These are phyloP conservation scores for Avicennia marina DNA, from an alignment of 257 asterid genomes.

Conservation along the genomic window DNA sequence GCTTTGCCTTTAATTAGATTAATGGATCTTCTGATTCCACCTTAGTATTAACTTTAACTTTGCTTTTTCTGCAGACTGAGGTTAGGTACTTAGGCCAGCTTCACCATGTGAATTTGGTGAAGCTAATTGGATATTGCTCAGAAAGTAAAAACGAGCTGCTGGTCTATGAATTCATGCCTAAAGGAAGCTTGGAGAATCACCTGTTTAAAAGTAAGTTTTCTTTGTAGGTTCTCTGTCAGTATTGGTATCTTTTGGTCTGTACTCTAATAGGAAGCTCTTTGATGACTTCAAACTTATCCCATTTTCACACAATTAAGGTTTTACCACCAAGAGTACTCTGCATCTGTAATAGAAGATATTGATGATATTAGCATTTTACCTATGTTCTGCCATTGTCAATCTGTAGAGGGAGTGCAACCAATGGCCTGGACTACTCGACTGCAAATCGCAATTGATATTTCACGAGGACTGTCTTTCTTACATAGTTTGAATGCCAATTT, in stretches of 20 bases:
- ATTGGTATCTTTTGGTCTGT: no score
- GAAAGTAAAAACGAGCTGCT: slow-evolving; percentile 56
- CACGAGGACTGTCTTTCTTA: slow-evolving; percentile 55
- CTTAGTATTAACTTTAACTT: neutral
- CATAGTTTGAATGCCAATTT: slow-evolving; percentile 56
- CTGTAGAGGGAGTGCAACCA: slow-evolving; percentile 54
- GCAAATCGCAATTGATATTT: slow-evolving; percentile 53
- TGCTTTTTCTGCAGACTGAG: slow-evolving; percentile 42
- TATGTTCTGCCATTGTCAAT: no score
- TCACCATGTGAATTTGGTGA: slow-evolving; percentile 61
- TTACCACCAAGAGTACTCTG: no score
- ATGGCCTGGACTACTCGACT: slow-evolving; percentile 57
- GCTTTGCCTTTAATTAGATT: no score
- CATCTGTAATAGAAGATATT: no score
- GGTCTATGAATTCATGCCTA: slow-evolving; percentile 69
- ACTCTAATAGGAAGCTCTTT: no score
- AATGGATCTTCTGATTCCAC: neutral
- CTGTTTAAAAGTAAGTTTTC: slow-evolving; percentile 57
- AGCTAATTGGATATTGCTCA: slow-evolving; percentile 66
- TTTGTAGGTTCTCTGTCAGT: no score
- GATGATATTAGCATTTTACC: no score
- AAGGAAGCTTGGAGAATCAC: slow-evolving; percentile 80
- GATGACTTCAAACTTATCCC: no score
- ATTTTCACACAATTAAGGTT: no score
- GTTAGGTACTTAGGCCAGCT: slow-evolving; percentile 60